Percentiles rank a stretch among this genome's conserved stretches.
Evolutionary conservation across 139 green algal genomes (phyloP).

Genomic region (Chlorella sp.): DNA sequence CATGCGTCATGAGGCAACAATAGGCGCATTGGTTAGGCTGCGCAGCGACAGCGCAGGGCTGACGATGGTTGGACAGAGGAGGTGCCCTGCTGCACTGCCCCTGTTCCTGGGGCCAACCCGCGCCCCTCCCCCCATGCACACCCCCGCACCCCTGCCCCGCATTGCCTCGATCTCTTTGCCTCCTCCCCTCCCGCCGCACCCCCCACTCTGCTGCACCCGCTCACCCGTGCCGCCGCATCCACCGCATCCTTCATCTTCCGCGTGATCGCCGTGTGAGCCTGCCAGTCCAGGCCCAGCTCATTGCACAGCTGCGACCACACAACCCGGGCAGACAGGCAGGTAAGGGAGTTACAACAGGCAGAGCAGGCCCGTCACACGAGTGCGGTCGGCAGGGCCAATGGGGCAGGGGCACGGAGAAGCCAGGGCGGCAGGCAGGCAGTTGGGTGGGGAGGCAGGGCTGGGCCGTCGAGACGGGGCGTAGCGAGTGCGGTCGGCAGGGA

Average conservation of each 20-base stretch:
- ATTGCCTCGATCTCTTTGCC: not conserved
- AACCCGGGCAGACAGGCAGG: too few species aligned
- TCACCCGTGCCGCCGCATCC: conserved; percentile 5
- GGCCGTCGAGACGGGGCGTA: too few species aligned
- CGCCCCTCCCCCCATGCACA: too few species aligned
- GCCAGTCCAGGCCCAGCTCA: conserved; percentile 11
- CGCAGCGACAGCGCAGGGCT: too few species aligned
- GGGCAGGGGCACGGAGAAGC: too few species aligned
- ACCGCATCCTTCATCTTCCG: conserved; percentile 25
- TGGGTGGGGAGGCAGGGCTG: too few species aligned
- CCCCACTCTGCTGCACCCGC: not conserved
- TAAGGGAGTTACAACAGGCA: too few species aligned
- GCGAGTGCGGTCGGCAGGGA: too few species aligned
- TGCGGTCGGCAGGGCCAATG: too few species aligned
- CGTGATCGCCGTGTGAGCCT: conserved; percentile 10
- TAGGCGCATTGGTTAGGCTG: not conserved
- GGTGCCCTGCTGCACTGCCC: not conserved
- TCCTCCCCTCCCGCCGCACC: too few species aligned
- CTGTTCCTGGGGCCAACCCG: not conserved
- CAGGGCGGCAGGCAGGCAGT: not conserved
- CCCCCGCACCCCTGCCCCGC: too few species aligned
- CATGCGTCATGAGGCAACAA: not conserved
- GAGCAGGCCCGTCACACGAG: too few species aligned
- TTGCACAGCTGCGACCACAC: conserved; percentile 7
- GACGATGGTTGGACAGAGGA: not conserved